Conservation (phyloP, 2,329 filamentous ascomycete genomes). For the Fusarium mangiferae region DNA sequence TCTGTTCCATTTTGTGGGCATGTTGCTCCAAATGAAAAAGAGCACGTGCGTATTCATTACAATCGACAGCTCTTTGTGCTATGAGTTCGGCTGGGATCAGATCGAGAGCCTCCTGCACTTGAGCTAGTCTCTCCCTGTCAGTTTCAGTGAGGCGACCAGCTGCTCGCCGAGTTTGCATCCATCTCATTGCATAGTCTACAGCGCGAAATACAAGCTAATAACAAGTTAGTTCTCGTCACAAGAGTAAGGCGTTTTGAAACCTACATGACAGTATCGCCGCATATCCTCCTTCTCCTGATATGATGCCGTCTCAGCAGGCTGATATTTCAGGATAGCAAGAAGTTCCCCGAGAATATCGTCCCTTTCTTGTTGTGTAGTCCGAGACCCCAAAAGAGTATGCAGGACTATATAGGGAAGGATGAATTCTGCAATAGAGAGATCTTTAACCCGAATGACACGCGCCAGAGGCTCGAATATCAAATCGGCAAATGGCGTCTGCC, state of each 20-base stretch:
- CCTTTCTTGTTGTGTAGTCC: conserved; percentile 68
- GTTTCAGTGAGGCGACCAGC: conserved; percentile 43
- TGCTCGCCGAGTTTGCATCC: conserved; percentile 79
- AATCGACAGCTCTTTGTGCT: conserved; percentile 88
- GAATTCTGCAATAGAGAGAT: conserved; percentile 87
- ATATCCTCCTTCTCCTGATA: conserved; percentile 77
- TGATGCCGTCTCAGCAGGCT: conserved; percentile 59
- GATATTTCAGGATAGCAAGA: conserved; percentile 75
- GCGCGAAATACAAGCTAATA: conserved; percentile 84
- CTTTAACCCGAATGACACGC: conserved; percentile 85
- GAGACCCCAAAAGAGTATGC: conserved; percentile 81
- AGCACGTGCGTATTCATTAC: conserved; percentile 90
- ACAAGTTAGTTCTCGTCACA: conserved; percentile 27
- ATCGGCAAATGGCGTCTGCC: conserved; percentile 77
- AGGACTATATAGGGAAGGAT: conserved; percentile 87
- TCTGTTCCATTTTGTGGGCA: conserved; percentile 65
- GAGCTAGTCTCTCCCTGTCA: conserved; percentile 61
- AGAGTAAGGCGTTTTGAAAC: conserved; percentile 30
- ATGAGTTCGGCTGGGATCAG: conserved; percentile 79
- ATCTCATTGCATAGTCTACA: conserved; percentile 90
- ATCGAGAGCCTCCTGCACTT: conserved; percentile 62
- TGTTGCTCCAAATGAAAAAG: conserved; percentile 96
- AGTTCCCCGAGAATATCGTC: conserved; percentile 78
- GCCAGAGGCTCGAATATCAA: conserved; percentile 84
- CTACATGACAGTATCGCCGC: conserved; percentile 87